These are phyloP conservation scores for Claviceps citrina DNA, from an alignment of 2,329 filamentous ascomycete species.

Conservation along the genomic window DNA sequence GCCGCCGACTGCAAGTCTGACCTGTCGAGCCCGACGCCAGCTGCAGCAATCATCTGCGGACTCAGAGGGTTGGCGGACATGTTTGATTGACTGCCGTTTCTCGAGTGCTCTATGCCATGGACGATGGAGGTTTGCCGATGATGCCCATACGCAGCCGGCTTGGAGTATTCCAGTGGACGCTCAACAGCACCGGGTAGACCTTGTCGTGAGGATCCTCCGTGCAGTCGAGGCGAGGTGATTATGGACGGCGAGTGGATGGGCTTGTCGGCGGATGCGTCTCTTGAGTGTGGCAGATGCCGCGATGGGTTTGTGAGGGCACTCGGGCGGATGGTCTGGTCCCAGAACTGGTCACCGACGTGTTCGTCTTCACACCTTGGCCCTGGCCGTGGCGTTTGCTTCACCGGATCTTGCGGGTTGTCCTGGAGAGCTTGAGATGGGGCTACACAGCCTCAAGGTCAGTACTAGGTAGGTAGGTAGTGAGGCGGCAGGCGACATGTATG, in stretches of 20 bases:
- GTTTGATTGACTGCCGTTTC: conserved; percentile 77
- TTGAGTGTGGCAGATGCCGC: conserved; percentile 33
- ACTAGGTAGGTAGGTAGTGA: conserved; percentile 2
- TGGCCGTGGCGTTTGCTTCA: conserved; percentile 36
- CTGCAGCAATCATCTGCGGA: conserved; percentile 67
- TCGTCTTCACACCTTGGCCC: conserved; percentile 38
- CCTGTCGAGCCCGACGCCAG: conserved; percentile 40
- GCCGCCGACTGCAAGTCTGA: conserved; percentile 32
- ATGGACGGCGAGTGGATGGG: conserved; percentile 17
- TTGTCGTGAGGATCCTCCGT: conserved; percentile 26
- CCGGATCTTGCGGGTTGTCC: conserved; percentile 36
- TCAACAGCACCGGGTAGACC: conserved; percentile 28
- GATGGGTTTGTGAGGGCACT: conserved; percentile 23
- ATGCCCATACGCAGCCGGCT: conserved; percentile 55
- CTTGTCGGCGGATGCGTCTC: conserved; percentile 44
- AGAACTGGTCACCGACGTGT: conserved; percentile 32
- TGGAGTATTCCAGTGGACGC: conserved; percentile 40
- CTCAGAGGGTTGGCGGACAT: conserved; percentile 72
- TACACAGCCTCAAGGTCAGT: conserved; percentile 13
- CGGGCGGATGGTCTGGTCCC: conserved; percentile 38
- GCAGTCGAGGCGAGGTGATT: conserved; percentile 10
- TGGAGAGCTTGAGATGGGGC: conserved; percentile 45
- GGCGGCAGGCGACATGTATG: neutral
- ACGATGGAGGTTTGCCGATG: conserved; percentile 95
- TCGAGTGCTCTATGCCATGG: conserved; percentile 82